phyloP scores from a whole-genome alignment of 2,329 filamentous ascomycete genomes.

The Aureobasidium sp. region DNA sequence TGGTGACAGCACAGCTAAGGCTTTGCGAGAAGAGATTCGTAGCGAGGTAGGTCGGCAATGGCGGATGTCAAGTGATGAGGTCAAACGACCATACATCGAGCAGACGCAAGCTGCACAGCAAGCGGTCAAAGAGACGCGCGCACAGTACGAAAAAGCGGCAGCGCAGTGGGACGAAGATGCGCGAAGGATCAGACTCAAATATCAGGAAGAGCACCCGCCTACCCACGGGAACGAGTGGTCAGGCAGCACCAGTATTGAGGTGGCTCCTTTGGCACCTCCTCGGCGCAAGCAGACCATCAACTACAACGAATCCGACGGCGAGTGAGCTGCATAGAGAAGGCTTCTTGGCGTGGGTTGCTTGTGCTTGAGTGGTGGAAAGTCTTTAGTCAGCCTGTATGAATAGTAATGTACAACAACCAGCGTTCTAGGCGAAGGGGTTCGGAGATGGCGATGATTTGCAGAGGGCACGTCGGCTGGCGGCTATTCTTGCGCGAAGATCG shows the following conservation, averaged over 20 bases:
- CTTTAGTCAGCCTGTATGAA: conserved; percentile 8
- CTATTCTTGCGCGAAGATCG: conserved; percentile 10
- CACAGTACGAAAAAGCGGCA: conserved; percentile 54
- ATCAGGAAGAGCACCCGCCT: conserved; percentile 14
- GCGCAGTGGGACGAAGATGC: conserved; percentile 67
- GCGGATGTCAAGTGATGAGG: conserved; percentile 65
- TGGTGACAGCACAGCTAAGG: conserved; percentile 61
- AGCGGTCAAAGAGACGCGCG: conserved; percentile 51
- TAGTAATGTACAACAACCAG: background rate
- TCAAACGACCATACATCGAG: conserved; percentile 70
- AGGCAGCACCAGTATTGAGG: conserved; percentile 10
- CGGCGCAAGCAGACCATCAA: conserved; percentile 7
- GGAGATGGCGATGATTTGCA: conserved; percentile 4
- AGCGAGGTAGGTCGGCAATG: conserved; percentile 84
- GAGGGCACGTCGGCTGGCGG: background rate
- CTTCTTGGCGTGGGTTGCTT: background rate
- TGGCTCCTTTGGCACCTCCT: background rate
- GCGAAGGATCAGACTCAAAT: conserved; percentile 36
- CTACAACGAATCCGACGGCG: conserved; percentile 1
- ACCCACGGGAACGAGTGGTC: conserved; percentile 5
- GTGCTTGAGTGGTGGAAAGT: conserved; percentile 6
- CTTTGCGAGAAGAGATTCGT: conserved; percentile 65
- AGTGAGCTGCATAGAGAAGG: background rate
- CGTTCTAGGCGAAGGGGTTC: background rate
- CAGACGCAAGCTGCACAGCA: conserved; percentile 65